These are phyloP conservation scores for Podospora comata DNA, from an alignment of 495 filamentous ascomycete genomes.

Conservation along the genomic window DNA sequence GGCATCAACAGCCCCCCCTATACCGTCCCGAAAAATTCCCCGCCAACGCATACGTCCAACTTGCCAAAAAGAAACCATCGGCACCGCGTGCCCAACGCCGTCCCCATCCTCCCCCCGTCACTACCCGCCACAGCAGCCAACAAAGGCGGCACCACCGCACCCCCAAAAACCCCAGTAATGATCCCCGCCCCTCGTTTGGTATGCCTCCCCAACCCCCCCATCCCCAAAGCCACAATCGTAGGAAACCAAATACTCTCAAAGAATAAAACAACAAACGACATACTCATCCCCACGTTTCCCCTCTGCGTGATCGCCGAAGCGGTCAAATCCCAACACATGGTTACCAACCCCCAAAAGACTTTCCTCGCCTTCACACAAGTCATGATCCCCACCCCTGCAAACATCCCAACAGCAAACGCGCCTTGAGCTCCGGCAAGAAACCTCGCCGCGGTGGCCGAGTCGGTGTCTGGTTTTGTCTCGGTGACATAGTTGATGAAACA, in stretches of 20 bases:
- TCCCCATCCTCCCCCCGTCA: slow-evolving; percentile 11
- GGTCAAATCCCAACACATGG: slow-evolving; percentile 56
- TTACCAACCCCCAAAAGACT: slow-evolving; percentile 50
- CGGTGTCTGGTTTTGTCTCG: slow-evolving; percentile 18
- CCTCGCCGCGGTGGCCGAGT: slow-evolving; percentile 39
- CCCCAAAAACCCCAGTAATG: slow-evolving; percentile 61
- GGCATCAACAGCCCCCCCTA: slow-evolving; percentile 56
- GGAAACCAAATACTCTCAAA: slow-evolving; percentile 71
- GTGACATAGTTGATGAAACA: slow-evolving; percentile 47
- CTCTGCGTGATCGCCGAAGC: slow-evolving; percentile 51
- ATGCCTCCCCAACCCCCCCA: slow-evolving; percentile 66
- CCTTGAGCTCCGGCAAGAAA: slow-evolving; percentile 65
- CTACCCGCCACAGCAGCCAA: slow-evolving; percentile 56
- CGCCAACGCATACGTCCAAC: slow-evolving; percentile 38
- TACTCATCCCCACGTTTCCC: slow-evolving; percentile 52
- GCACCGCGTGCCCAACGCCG: slow-evolving; percentile 45
- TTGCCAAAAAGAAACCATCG: slow-evolving; percentile 39
- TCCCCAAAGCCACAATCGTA: slow-evolving; percentile 65
- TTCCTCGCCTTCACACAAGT: slow-evolving; percentile 47
- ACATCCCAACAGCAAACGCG: slow-evolving; percentile 63
- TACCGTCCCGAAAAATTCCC: slow-evolving; percentile 62
- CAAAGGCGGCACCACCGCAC: slow-evolving; percentile 62
- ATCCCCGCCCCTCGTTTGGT: slow-evolving; percentile 67
- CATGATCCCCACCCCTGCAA: slow-evolving; percentile 55
- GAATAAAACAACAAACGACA: slow-evolving; percentile 65